Base-by-base conservation (phyloP, 768 basidiomycete genomes). In the Rhizopogon roseolus region DNA sequence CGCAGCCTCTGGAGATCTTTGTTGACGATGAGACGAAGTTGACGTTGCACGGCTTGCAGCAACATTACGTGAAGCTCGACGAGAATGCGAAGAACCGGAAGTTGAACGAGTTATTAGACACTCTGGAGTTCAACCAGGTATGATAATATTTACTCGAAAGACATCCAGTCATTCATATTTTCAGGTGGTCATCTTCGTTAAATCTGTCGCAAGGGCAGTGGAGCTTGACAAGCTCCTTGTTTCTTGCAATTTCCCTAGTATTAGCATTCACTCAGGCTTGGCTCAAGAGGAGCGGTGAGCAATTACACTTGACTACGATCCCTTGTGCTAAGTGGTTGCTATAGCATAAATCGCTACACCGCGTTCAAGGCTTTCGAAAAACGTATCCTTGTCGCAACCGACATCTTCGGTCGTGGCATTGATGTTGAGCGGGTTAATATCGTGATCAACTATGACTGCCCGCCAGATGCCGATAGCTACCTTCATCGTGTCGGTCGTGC, bases 371-470 rank as follows among this genome's bases (percentile, higher is more conserved):
- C 92, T 16, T 99, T 99, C 61, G 97, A 99, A 77, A 99, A 98
- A 76, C 93, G 97, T 60, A 98, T 99, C 60, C 81, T 99, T 17
- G 97, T 99, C 40, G 96, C 95, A 17, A 99, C 97, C 17, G 97
- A 99, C 70, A 98, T 99, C 60, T 99, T 99, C 57, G 97, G 97
- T 56, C 92, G 97, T 70, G 97, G 96, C 60, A 99, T 99, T 60
- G 97, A 99, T 75, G 96, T 99, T 19, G 97, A 99, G 70, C 93
- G 97, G 57, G 97, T 99, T 63, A 99, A 99, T 74, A 98, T 98
- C 54, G 97, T 99, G 49, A 83, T 99, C 76, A 99, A 99, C 73
- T 99, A 99, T 67, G 97, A 99, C 65, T 93, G 90, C 57, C 94
- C 97, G 39, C 84, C 88, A 38, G 97, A 99, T 63, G 96, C 97